Conservation (phyloP, 169 alveolate species). For the Perkinsus olseni region DNA sequence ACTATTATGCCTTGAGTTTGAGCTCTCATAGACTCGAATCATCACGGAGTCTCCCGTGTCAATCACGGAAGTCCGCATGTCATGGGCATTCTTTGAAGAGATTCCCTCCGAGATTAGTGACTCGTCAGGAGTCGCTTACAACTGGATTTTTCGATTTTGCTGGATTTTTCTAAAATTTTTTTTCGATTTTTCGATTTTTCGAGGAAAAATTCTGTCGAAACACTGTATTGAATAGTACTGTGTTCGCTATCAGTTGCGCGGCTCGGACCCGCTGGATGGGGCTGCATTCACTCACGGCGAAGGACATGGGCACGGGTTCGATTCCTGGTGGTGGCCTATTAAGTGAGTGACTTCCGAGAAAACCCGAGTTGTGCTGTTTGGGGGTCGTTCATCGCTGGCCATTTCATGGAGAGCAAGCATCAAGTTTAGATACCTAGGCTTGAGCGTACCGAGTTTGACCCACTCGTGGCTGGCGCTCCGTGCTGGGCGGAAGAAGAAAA, state of each 20-base stretch:
- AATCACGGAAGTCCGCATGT: too few species aligned
- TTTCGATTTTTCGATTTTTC: not conserved
- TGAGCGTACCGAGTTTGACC: not conserved
- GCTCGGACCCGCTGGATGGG: not conserved
- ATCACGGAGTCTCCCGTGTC: too few species aligned
- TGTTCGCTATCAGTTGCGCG: not conserved
- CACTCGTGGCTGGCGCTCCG: not conserved
- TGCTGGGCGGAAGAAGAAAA: not conserved
- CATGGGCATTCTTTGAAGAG: too few species aligned
- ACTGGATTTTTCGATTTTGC: too few species aligned
- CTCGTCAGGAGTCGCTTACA: too few species aligned
- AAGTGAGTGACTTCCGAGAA: not conserved
- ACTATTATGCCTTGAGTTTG: too few species aligned
- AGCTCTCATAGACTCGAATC: too few species aligned
- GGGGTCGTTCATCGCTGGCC: not conserved
- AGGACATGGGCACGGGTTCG: not conserved
- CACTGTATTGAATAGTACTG: too few species aligned
- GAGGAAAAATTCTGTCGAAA: not conserved
- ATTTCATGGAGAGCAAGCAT: not conserved
- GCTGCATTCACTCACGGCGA: not conserved
- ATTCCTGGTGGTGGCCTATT: not conserved
- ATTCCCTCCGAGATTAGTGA: too few species aligned
- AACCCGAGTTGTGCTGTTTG: not conserved
- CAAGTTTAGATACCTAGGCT: not conserved
- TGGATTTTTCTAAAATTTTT: too few species aligned